Percentiles rank a stretch among this genome's conserved stretches.
Evolutionary conservation across 306 rosid genomes (phyloP).

Genomic region (Parietaria judaica): DNA sequence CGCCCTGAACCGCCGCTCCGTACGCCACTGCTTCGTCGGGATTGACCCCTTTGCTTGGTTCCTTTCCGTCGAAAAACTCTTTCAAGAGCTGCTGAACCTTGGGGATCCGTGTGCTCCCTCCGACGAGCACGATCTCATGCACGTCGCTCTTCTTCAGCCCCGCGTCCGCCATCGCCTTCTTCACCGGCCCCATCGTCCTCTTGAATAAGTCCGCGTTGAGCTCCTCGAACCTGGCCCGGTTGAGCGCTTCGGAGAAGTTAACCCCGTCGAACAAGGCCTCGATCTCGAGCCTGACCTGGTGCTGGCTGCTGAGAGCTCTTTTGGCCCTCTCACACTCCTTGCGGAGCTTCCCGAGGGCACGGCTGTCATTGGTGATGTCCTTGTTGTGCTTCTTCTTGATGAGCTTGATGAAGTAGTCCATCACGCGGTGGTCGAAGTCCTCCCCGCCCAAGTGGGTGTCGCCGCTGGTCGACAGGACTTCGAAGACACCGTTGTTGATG

Average conservation of each 20-base stretch:
- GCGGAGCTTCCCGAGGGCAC: slow-evolving; percentile 46
- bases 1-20: slow-evolving; percentile 55
- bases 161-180: slow-evolving; percentile 39
- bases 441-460: slow-evolving; percentile 60
- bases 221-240: slow-evolving; percentile 52
- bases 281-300: slow-evolving; percentile 45
- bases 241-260: slow-evolving; percentile 45
- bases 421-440: slow-evolving; percentile 54
- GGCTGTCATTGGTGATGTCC: slow-evolving; percentile 41
- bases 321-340: slow-evolving; percentile 55
- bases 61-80: slow-evolving; percentile 53
- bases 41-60: slow-evolving; percentile 45
- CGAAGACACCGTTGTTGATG: slow-evolving; percentile 52
- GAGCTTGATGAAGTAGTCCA: slow-evolving; percentile 46
- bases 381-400: slow-evolving; percentile 41
- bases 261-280: slow-evolving; percentile 43
- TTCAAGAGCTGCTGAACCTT: slow-evolving; percentile 42
- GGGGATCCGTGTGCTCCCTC: slow-evolving; percentile 55
- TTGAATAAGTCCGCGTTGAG: slow-evolving; percentile 49
- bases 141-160: slow-evolving; percentile 39
- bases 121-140: slow-evolving; percentile 43
- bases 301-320: slow-evolving; percentile 49
- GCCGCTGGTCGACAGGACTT: slow-evolving; percentile 47
- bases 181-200: slow-evolving; percentile 51
- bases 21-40: slow-evolving; percentile 56